Conservation (phyloP, 2,329 filamentous ascomycete genomes). For the Fusarium irregulare region DNA sequence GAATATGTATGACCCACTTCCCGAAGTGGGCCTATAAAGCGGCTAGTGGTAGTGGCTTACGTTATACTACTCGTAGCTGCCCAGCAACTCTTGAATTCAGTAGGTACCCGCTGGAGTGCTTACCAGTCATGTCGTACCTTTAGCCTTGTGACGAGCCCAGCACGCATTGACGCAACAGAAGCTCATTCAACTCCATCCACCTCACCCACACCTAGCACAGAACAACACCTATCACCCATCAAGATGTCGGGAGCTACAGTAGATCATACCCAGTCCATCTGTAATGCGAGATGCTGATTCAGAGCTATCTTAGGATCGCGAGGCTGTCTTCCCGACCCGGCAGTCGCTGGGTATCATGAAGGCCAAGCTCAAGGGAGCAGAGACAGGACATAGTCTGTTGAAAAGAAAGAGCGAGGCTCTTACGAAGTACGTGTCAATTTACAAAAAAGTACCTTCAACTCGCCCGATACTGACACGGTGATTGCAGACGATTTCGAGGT, state of each 20-base stretch:
- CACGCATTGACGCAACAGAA: slow-evolving; percentile 24
- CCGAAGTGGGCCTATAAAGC: not conserved
- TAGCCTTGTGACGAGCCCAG: slow-evolving; percentile 33
- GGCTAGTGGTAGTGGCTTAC: slow-evolving; percentile 18
- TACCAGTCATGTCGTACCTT: slow-evolving; percentile 10
- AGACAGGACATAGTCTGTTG: slow-evolving; percentile 90
- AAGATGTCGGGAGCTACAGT: slow-evolving; percentile 52
- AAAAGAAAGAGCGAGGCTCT: slow-evolving; percentile 98
- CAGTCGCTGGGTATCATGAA: slow-evolving; percentile 98
- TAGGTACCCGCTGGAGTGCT: not conserved
- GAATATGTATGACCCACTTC: slow-evolving; percentile 2
- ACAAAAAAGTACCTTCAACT: not conserved
- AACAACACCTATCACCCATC: slow-evolving; percentile 12
- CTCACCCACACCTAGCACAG: slow-evolving; percentile 6
- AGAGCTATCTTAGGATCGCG: slow-evolving; percentile 75
- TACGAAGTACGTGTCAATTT: slow-evolving; percentile 77
- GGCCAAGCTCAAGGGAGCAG: slow-evolving; percentile 93
- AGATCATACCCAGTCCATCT: slow-evolving; percentile 4
- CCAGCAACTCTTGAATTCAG: slow-evolving; percentile 22
- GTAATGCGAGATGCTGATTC: slow-evolving; percentile 21
- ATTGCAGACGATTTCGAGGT: slow-evolving; percentile 89
- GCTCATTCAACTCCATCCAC: slow-evolving; percentile 18
- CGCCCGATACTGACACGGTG: slow-evolving; percentile 7
- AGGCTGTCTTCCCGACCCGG: slow-evolving; percentile 96
- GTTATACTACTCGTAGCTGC: slow-evolving; percentile 26